A percentile compares a stretch with the other conserved stretches of the same genome.
phyloP scores from a whole-genome alignment of 768 basidiomycete species.

The Scleroderma bovista region DNA sequence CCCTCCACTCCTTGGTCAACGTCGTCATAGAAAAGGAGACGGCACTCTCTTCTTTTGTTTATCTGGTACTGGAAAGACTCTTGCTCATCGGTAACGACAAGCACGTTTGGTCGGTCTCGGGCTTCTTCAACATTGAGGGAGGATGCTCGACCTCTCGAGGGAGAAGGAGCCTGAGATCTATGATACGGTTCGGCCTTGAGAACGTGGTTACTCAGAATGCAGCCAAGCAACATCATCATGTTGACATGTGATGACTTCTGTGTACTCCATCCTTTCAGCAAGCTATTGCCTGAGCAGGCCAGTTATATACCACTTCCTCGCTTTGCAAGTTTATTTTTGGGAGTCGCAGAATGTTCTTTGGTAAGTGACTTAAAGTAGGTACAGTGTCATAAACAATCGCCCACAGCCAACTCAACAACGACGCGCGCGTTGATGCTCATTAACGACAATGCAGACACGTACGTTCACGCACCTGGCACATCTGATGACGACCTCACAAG shows the following conservation, averaged over 20 bases:
- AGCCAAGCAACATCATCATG: conserved; percentile 95
- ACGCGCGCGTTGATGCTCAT: too few relatives aligned
- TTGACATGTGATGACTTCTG: conserved; percentile 97
- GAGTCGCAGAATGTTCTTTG: too few relatives aligned
- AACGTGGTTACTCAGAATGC: conserved; percentile 90
- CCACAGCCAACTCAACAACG: too few relatives aligned
- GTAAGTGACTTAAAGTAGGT: too few relatives aligned
- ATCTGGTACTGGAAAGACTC: conserved; percentile 96
- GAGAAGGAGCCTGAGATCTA: conserved; percentile 99
- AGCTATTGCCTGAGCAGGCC: conserved; percentile 89
- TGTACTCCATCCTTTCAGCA: conserved; percentile 93
- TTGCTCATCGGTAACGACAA: conserved; percentile 98
- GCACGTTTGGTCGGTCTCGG: conserved; percentile 98
- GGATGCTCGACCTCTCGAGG: conserved; percentile 95
- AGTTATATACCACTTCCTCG: conserved; percentile 97
- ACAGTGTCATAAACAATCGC: too few relatives aligned
- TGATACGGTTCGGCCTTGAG: conserved; percentile 94
- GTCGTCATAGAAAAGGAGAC: conserved; percentile 85
- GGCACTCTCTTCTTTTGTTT: conserved; percentile 99
- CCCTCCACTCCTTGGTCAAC: conserved; percentile 96
- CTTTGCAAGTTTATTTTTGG: too few relatives aligned
- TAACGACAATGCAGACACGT: too few relatives aligned
- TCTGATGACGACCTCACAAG: too few relatives aligned
- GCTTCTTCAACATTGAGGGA: conserved; percentile 99
- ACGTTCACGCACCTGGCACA: too few relatives aligned